Evolutionary conservation across 768 basidiomycete species (phyloP).

Genomic region (Vararia minispora): DNA sequence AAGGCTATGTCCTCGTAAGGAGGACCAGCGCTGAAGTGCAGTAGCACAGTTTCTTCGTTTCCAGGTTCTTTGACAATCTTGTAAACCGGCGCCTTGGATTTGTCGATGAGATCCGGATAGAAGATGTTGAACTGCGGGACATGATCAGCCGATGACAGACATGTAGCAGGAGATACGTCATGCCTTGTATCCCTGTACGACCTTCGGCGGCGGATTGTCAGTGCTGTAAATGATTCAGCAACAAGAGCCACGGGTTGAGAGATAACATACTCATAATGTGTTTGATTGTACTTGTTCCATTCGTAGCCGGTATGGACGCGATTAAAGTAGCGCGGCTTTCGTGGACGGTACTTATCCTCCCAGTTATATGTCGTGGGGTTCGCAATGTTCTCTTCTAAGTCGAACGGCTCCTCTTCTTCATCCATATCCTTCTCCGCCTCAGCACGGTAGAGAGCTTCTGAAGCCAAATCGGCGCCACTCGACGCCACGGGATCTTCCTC

Average conservation of each 20-base stretch:
- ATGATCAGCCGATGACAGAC: conserved; percentile 7
- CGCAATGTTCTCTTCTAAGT: conserved; percentile 79
- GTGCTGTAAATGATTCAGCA: conserved; percentile 40
- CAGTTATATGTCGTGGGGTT: conserved; percentile 87
- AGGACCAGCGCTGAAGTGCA: conserved; percentile 93
- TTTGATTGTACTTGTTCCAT: conserved; percentile 99
- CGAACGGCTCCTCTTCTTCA: conserved; percentile 93
- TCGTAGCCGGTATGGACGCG: conserved; percentile 98
- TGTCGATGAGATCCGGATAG: conserved; percentile 98
- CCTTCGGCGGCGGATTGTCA: conserved; percentile 98
- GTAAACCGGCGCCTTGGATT: conserved; percentile 93
- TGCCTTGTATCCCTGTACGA: conserved; percentile 97
- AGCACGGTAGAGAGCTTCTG: conserved; percentile 83
- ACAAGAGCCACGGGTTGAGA: conserved; percentile 6
- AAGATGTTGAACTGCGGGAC: conserved; percentile 79
- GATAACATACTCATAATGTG: conserved; percentile 85
- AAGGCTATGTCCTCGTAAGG: conserved; percentile 99
- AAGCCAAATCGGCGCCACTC: conserved; percentile 65
- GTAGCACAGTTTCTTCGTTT: conserved; percentile 88
- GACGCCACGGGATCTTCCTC: conserved; percentile 42
- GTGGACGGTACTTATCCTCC: conserved; percentile 97
- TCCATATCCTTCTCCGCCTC: conserved; percentile 91
- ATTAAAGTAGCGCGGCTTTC: conserved; percentile 98
- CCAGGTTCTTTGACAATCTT: conserved; percentile 90
- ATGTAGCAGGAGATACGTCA: conserved; percentile 9